Percentiles rank a stretch among this genome's conserved stretches.
Evolutionary conservation across 2,329 filamentous ascomycete genomes (phyloP).

Genomic region (Rasamsonia emersonii): DNA sequence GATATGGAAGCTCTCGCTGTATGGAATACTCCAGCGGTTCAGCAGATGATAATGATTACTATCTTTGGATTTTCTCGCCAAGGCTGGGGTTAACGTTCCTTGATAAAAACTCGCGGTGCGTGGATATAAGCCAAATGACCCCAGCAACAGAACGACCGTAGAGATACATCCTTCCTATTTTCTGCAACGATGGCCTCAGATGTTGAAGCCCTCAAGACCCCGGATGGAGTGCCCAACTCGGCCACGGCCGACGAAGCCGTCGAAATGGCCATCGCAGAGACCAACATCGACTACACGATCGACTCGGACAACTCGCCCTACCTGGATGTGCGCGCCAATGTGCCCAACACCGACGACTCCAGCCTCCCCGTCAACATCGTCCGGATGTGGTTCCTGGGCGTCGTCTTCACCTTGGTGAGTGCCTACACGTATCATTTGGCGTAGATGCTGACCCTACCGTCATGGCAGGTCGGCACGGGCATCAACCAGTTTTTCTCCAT

Average conservation of each 20-base stretch:
- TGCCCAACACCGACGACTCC: slow-evolving; percentile 22
- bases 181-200: slow-evolving; percentile 1
- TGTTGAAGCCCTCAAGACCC: too few relatives aligned
- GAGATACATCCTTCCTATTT: too few relatives aligned
- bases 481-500: slow-evolving; percentile 42
- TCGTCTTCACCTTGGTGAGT: slow-evolving; percentile 25
- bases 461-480: slow-evolving; percentile 34
- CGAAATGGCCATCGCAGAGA: slow-evolving; percentile 15
- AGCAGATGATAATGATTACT: too few relatives aligned
- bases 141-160: too few relatives aligned
- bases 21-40: too few relatives aligned
- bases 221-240: slow-evolving; percentile 8
- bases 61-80: too few relatives aligned
- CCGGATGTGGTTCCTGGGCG: slow-evolving; percentile 37
- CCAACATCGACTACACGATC: slow-evolving; percentile 11
- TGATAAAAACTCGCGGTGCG: too few relatives aligned
- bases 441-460: too few relatives aligned
- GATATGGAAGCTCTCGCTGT: too few relatives aligned
- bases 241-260: slow-evolving; percentile 11
- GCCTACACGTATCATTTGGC: slow-evolving; percentile 33
- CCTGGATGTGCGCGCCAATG: slow-evolving; percentile 12
- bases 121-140: too few relatives aligned
- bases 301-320: slow-evolving; percentile 11
- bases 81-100: too few relatives aligned
- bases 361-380: slow-evolving; percentile 20